Evolutionary conservation across 2,329 filamentous ascomycete species (phyloP).

Genomic region (Rhynchosporium agropyri): DNA sequence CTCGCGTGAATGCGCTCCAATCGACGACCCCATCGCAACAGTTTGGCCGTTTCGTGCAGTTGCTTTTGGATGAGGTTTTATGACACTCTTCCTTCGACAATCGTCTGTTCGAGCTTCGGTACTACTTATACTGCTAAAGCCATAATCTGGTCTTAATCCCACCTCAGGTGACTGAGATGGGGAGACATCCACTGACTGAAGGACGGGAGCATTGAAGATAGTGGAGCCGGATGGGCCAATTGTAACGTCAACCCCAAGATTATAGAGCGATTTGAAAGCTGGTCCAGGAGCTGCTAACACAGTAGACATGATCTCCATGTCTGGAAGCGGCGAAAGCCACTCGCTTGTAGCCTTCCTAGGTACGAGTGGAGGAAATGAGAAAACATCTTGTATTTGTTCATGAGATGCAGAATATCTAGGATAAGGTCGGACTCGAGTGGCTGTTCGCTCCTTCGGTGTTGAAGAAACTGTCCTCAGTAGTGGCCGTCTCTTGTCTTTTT

Average conservation of each 20-base stretch:
- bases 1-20: slow-evolving; percentile 28
- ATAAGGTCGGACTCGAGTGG: slow-evolving; percentile 13
- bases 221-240: slow-evolving; percentile 19
- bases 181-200: slow-evolving; percentile 5
- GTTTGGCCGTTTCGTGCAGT: slow-evolving; percentile 25
- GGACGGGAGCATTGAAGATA: slow-evolving; percentile 11
- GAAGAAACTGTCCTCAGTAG: slow-evolving; percentile 3
- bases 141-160: slow-evolving; percentile 9
- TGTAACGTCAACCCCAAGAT: slow-evolving; percentile 32
- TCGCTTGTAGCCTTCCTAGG: slow-evolving; percentile 35
- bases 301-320: slow-evolving; percentile 23
- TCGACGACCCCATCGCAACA: slow-evolving; percentile 27
- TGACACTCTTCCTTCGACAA: slow-evolving; percentile 23
- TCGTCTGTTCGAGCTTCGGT: background rate
- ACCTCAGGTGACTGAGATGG: slow-evolving; percentile 12
- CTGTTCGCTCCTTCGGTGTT: slow-evolving; percentile 15
- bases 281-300: slow-evolving; percentile 1
- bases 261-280: slow-evolving; percentile 29
- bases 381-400: slow-evolving; percentile 26
- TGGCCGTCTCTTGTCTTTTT: background rate
- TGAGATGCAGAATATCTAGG: slow-evolving; percentile 20
- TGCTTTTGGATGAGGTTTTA: slow-evolving; percentile 31
- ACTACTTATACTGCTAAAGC: slow-evolving; percentile 12
- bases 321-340: slow-evolving; percentile 38
- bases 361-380: slow-evolving; percentile 38